Conservation (phyloP, 2,329 filamentous ascomycete genomes). For the Orbilia blumenaviensis region DNA sequence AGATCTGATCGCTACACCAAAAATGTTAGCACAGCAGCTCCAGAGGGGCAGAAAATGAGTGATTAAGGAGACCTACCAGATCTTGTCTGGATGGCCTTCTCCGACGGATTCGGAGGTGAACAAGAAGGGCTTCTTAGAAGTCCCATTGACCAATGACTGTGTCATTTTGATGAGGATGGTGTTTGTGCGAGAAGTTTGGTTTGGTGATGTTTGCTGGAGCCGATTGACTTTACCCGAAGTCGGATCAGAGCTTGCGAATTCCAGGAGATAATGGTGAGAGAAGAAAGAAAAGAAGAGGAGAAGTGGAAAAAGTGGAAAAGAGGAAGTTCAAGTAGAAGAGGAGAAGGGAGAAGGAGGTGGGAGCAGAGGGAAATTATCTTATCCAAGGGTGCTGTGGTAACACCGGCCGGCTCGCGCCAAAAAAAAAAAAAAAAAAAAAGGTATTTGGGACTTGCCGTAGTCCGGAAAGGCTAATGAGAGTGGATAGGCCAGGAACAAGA, state of each 20-base stretch:
- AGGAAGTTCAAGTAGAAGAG: conserved; percentile 15
- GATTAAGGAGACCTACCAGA: conserved; percentile 68
- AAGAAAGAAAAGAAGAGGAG: background rate
- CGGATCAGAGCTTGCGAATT: conserved; percentile 31
- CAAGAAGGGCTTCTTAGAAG: conserved; percentile 73
- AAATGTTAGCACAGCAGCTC: conserved; percentile 52
- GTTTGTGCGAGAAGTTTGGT: conserved; percentile 8
- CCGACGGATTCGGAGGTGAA: conserved; percentile 92
- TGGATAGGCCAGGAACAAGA: conserved; percentile 1
- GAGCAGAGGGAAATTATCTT: conserved; percentile 46
- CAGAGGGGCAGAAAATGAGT: conserved; percentile 39
- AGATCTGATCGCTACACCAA: conserved; percentile 79
- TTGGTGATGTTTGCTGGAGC: conserved; percentile 22
- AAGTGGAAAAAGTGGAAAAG: background rate
- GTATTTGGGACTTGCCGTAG: conserved; percentile 1
- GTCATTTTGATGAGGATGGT: conserved; percentile 43
- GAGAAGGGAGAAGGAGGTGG: conserved; percentile 15
- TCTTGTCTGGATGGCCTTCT: conserved; percentile 95
- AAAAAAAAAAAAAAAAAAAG: conserved; percentile 18
- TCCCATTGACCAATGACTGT: conserved; percentile 40
- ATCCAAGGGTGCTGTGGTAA: conserved; percentile 14
- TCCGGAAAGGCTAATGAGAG: conserved; percentile 6
- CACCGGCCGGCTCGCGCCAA: conserved; percentile 9
- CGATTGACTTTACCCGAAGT: conserved; percentile 50
- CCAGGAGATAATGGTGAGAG: background rate